These are phyloP conservation scores for Talaromyces thailandensis DNA, from an alignment of 495 filamentous ascomycete species.

Conservation along the genomic window DNA sequence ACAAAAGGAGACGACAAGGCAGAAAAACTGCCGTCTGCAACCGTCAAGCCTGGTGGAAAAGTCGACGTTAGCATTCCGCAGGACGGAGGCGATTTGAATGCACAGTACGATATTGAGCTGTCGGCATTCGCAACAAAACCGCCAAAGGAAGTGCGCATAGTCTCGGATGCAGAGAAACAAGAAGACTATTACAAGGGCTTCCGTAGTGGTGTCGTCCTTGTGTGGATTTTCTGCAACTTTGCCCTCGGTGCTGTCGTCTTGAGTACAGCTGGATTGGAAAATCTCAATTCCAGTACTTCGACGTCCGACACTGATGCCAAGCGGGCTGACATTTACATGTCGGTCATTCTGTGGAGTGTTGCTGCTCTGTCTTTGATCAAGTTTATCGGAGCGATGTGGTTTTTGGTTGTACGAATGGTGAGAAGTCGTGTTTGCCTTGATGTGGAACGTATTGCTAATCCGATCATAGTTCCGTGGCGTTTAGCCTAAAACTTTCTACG, in stretches of 20 bases:
- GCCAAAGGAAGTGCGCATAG: constrained; percentile 51
- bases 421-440: constrained; percentile 22
- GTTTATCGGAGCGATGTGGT: constrained; percentile 90
- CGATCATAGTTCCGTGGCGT: constrained; percentile 39
- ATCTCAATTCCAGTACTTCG: constrained; percentile 35
- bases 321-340: constrained; percentile 73
- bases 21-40: constrained; percentile 71
- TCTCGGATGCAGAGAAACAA: constrained; percentile 67
- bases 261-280: constrained; percentile 70
- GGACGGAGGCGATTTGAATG: constrained; percentile 79
- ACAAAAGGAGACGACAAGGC: constrained; percentile 92
- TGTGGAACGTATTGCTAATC: neutral
- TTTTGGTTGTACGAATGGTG: constrained; percentile 86
- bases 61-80: constrained; percentile 88
- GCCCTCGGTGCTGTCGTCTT: constrained; percentile 82
- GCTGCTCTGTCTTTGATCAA: constrained; percentile 80
- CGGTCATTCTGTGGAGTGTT: constrained; percentile 85
- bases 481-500: constrained; percentile 14
- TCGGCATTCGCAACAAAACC: constrained; percentile 63
- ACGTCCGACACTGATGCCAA: constrained; percentile 35
- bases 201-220: constrained; percentile 78
- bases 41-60: constrained; percentile 81
- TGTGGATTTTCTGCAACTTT: constrained; percentile 97
- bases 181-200: constrained; percentile 99
- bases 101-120: constrained; percentile 86